These are phyloP conservation scores for Rhododendron molle DNA, from an alignment of 148 eudicot species.

Conservation along the genomic window DNA sequence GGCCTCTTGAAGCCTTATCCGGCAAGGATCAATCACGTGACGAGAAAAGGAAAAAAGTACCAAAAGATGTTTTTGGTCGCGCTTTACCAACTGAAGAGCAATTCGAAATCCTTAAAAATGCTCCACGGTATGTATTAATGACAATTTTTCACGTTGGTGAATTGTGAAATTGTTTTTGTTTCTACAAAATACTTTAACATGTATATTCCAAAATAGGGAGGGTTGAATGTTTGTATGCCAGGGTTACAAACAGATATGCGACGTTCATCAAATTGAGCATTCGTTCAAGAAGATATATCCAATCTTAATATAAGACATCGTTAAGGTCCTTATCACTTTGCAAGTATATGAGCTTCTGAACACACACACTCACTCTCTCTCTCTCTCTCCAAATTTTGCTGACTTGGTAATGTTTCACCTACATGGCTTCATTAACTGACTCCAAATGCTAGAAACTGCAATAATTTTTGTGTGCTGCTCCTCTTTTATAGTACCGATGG, in stretches of 20 bases:
- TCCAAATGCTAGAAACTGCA: neutral
- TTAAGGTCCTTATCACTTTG: neutral
- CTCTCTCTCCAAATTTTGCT: neutral
- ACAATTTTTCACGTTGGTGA: neutral
- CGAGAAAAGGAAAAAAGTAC: conserved; percentile 65
- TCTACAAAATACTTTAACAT: neutral
- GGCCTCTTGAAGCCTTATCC: conserved; percentile 41
- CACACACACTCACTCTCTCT: neutral
- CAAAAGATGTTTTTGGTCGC: conserved; percentile 92
- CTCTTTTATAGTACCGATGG: neutral
- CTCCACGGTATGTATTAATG: conserved; percentile 55
- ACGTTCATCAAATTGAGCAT: neutral
- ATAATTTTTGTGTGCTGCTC: neutral
- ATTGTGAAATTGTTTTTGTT: neutral
- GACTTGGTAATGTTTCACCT: neutral
- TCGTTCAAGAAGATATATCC: neutral
- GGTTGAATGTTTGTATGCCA: neutral
- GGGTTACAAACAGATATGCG: neutral
- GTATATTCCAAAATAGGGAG: neutral
- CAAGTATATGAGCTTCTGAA: neutral
- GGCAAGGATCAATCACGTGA: conserved; percentile 17
- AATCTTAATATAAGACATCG: neutral
- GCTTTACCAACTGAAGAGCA: conserved; percentile 86
- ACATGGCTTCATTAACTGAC: neutral
- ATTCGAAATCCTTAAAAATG: conserved; percentile 88